Conservation (phyloP, 768 basidiomycete species). For the Cystofilobasidium ferigula region DNA sequence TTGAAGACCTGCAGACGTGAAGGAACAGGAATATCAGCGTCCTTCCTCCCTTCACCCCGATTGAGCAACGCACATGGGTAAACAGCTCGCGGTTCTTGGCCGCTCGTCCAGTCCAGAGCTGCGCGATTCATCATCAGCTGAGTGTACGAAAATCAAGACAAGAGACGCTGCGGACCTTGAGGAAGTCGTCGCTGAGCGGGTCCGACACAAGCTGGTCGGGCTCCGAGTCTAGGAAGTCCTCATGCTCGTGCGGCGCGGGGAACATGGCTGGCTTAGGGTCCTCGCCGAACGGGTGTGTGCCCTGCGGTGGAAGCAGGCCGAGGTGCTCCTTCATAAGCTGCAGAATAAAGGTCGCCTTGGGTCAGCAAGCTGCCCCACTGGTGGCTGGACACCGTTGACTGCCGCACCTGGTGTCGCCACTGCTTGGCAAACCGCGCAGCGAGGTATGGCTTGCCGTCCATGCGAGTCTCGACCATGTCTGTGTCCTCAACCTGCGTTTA, state of each 20-base stretch:
- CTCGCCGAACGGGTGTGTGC: slow-evolving; percentile 16
- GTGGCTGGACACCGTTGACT: neutral
- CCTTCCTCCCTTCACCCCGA: neutral
- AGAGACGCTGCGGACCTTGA: slow-evolving; percentile 25
- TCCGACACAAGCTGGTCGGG: slow-evolving; percentile 66
- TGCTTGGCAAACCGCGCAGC: slow-evolving; percentile 15
- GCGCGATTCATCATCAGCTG: neutral
- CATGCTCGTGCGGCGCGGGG: slow-evolving; percentile 60
- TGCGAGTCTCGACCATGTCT: slow-evolving; percentile 55
- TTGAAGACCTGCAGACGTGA: slow-evolving; percentile 15
- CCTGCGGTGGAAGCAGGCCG: slow-evolving; percentile 70
- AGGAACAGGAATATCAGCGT: neutral
- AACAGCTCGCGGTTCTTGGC: slow-evolving; percentile 72
- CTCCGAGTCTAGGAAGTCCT: slow-evolving; percentile 44
- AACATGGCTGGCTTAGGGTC: slow-evolving; percentile 47
- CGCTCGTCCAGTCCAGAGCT: slow-evolving; percentile 60
- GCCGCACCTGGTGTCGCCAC: slow-evolving; percentile 21
- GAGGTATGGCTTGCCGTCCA: slow-evolving; percentile 22
- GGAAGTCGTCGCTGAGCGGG: slow-evolving; percentile 55
- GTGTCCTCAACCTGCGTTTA: slow-evolving; percentile 53
- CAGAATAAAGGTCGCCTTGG: neutral
- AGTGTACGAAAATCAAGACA: too few species aligned
- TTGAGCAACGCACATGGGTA: slow-evolving; percentile 53
- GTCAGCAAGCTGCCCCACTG: neutral
- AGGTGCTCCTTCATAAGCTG: slow-evolving; percentile 54